These are phyloP conservation scores for Stentor roeselii DNA, from an alignment of 73 alveolate genomes.

Conservation along the genomic window DNA sequence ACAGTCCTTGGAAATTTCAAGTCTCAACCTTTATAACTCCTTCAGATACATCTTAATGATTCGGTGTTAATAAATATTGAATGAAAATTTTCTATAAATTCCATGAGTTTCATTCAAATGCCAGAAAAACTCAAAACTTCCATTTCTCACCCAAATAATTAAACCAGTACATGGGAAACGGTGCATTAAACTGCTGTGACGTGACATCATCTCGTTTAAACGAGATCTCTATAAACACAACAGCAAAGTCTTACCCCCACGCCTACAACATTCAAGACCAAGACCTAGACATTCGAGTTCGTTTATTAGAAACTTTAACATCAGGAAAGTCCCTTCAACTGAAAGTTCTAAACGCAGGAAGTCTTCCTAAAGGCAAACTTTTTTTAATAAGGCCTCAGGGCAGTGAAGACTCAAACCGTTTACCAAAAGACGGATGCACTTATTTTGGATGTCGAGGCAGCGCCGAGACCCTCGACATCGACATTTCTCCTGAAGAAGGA, in stretches of 20 bases:
- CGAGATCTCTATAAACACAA: not conserved
- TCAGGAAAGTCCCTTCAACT: not conserved
- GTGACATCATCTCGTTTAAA: not conserved
- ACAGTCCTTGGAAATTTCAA: too few species aligned
- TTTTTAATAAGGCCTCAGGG: slow-evolving; percentile 56
- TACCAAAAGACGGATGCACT: slow-evolving; percentile 69
- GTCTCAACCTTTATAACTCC: too few species aligned
- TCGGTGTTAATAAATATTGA: too few species aligned
- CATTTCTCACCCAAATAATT: too few species aligned
- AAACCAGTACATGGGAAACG: slow-evolving; percentile 25
- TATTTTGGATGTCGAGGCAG: slow-evolving; percentile 65
- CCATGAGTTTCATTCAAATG: too few species aligned
- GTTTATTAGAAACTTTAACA: not conserved
- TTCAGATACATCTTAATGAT: too few species aligned
- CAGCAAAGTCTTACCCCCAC: not conserved
- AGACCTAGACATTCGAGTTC: not conserved
- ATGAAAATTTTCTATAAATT: too few species aligned
- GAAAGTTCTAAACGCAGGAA: slow-evolving; percentile 65
- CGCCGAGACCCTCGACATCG: not conserved
- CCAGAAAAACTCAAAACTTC: too few species aligned
- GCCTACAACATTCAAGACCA: not conserved
- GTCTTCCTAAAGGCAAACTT: slow-evolving; percentile 53
- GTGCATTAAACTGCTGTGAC: slow-evolving; percentile 25
- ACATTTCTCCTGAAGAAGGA: slow-evolving; percentile 26
- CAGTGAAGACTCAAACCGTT: slow-evolving; percentile 45